Conservation (phyloP, 257 asterid genomes). For the Pogostemon cablin region DNA sequence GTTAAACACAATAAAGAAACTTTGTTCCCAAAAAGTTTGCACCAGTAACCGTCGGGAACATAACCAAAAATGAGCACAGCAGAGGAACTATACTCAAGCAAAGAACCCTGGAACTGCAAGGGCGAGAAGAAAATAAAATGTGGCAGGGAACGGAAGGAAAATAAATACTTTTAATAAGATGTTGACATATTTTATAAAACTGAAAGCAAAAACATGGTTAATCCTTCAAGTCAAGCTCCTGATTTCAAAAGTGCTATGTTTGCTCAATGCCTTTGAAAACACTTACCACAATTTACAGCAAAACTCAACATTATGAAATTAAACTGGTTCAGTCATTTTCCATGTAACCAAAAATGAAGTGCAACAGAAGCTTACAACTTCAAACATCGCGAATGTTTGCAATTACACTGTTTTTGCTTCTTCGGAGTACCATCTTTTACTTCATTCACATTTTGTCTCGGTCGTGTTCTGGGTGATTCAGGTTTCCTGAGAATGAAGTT, state of each 20-base stretch:
- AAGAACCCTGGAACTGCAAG: background rate
- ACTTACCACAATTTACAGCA: constrained; percentile 17
- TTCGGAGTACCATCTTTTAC: constrained; percentile 90
- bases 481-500: constrained; percentile 66
- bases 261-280: constrained; percentile 10
- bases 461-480: constrained; percentile 80
- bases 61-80: background rate
- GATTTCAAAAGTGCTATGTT: constrained; percentile 4
- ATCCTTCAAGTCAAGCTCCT: constrained; percentile 18
- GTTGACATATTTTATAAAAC: constrained; percentile 4
- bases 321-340: constrained; percentile 14
- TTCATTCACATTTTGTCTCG: constrained; percentile 64
- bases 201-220: constrained; percentile 2
- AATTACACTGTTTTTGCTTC: constrained; percentile 94
- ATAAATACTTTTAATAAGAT: constrained; percentile 3
- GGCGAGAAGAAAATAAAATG: background rate
- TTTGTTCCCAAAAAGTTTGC: background rate
- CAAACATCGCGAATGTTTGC: constrained; percentile 93
- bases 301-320: constrained; percentile 24
- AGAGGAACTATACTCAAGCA: background rate
- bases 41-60: background rate
- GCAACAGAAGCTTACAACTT: constrained; percentile 70
- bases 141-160: constrained; percentile 12
- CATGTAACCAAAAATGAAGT: constrained; percentile 34
- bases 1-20: background rate